phyloP scores from a whole-genome alignment of 2,329 filamentous ascomycete genomes.

The Cladosporium colombiae region DNA sequence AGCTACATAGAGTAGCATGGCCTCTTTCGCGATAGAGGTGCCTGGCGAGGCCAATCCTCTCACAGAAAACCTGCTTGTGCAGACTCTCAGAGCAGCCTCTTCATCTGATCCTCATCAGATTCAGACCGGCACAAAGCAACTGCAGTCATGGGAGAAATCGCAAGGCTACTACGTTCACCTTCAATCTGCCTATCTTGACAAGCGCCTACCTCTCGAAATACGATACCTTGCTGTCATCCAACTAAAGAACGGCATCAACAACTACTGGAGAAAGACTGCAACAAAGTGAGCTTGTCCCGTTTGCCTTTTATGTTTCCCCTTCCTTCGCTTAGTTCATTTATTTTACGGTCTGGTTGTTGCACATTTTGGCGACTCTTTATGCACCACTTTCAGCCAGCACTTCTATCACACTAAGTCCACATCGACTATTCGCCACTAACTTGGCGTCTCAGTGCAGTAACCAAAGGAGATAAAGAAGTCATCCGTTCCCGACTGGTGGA shows the following conservation, averaged over 20 bases:
- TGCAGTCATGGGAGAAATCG: conserved; percentile 53
- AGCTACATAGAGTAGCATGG: not conserved
- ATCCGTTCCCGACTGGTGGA: conserved; percentile 77
- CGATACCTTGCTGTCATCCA: conserved; percentile 91
- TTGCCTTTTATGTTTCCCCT: not conserved
- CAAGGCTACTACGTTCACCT: conserved; percentile 52
- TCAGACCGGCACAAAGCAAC: conserved; percentile 54
- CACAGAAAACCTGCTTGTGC: conserved; percentile 49
- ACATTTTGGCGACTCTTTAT: not conserved
- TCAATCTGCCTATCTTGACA: conserved; percentile 75
- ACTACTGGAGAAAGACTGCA: conserved; percentile 83
- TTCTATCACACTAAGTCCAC: not conserved
- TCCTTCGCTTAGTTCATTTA: not conserved
- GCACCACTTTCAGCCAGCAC: not conserved
- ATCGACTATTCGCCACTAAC: not conserved
- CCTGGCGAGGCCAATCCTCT: conserved; percentile 72
- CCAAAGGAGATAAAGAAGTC: conserved; percentile 69
- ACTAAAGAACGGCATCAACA: conserved; percentile 94
- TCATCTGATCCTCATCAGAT: conserved; percentile 52
- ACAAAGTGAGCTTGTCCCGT: conserved; percentile 54
- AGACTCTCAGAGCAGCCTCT: conserved; percentile 50
- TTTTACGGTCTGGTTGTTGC: not conserved
- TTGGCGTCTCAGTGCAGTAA: conserved; percentile 53
- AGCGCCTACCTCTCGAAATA: conserved; percentile 71
- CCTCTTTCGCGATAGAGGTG: conserved; percentile 61